These are phyloP conservation scores for Tetrapisispora phaffii DNA, from an alignment of 805 yeast genomes.

Conservation along the genomic window DNA sequence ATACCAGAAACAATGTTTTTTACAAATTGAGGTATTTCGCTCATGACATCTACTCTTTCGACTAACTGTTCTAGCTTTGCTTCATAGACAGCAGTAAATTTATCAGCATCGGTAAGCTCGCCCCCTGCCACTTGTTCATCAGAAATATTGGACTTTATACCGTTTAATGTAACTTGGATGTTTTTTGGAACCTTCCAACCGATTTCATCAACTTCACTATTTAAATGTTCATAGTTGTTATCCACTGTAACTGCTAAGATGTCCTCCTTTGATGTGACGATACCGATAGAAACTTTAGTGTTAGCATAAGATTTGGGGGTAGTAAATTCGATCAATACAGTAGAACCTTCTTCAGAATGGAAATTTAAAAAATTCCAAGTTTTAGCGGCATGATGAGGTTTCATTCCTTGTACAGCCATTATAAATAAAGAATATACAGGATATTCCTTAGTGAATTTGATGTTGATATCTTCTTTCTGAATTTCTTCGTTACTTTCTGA, in stretches of 20 bases:
- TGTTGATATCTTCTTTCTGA: slow-evolving; percentile 4
- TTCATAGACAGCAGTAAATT: slow-evolving; percentile 39
- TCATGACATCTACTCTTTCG: slow-evolving; percentile 95
- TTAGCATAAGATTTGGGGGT: slow-evolving; percentile 86
- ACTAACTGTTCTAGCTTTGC: slow-evolving; percentile 58
- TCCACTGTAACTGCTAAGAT: slow-evolving; percentile 56
- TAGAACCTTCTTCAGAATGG: slow-evolving; percentile 65
- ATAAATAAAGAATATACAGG: slow-evolving; percentile 65
- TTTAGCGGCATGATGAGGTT: slow-evolving; percentile 98
- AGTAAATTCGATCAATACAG: slow-evolving; percentile 90
- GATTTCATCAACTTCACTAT: slow-evolving; percentile 55
- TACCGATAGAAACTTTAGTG: slow-evolving; percentile 72
- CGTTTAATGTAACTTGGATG: slow-evolving; percentile 49
- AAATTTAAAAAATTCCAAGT: slow-evolving; percentile 90
- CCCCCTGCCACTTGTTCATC: slow-evolving; percentile 34
- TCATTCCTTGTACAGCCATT: slow-evolving; percentile 97
- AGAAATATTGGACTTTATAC: slow-evolving; percentile 37
- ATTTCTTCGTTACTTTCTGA: slow-evolving; percentile 6
- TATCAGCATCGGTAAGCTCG: slow-evolving; percentile 20
- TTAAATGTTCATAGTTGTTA: slow-evolving; percentile 53
- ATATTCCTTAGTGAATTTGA: slow-evolving; percentile 17
- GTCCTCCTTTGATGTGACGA: slow-evolving; percentile 54
- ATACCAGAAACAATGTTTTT: slow-evolving; percentile 89
- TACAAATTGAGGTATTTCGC: slow-evolving; percentile 89
- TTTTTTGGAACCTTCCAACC: slow-evolving; percentile 86